Evolutionary conservation across 1,284 basidiomycete genomes (phyloP), one percentile per base, ranked within the genome.

Genomic region (Psilocybe mexicana): DNA sequence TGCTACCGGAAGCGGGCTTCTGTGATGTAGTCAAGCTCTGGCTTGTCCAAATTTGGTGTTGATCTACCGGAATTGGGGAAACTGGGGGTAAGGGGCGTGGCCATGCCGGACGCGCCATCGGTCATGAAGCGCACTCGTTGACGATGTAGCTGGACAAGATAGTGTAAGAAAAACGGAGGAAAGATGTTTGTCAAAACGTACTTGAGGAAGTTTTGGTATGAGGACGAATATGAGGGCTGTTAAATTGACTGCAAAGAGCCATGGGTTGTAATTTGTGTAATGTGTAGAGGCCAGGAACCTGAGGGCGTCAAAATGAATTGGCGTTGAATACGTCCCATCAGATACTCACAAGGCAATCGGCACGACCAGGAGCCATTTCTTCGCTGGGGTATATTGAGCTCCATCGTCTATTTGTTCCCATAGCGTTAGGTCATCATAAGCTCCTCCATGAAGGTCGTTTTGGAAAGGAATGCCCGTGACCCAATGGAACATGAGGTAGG

Each of bases 371-470:
- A 99, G 79, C 94, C 96, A 99, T 73, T 99, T 99, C 79, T 96
- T 98, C 2, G 96, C 90, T 0, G 96, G 96, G 1, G 96, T 99
- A 75, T 99, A 97, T 69, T 99, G 96, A 0, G 96, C 96, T 42
- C 96, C 96, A 60, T 94, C 91, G 74, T 99, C 96, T 60, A 99
- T 99, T 81, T 99, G 96, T 72, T 99, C 96, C 96, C 96, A 99
- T 26, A 99, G 78, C 0, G 97, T 99, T 49, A 99, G 82, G 66
- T 98, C 93, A 72, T 99, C 96, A 76, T 97, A 99, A 4, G 93
- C 96, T 43, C 97, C 97, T 11, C 89, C 89, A 64, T 92, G 90
- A 35, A 90, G 74, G 72, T 94, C 82, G 69, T 87, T 88, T 69
- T 96, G 92, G 73, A 99, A 99, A 2, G 97, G 96, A 35, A 97